Evolutionary conservation across 352 stramenopile genomes (phyloP).

Genomic region (Plasmopara muralis): DNA sequence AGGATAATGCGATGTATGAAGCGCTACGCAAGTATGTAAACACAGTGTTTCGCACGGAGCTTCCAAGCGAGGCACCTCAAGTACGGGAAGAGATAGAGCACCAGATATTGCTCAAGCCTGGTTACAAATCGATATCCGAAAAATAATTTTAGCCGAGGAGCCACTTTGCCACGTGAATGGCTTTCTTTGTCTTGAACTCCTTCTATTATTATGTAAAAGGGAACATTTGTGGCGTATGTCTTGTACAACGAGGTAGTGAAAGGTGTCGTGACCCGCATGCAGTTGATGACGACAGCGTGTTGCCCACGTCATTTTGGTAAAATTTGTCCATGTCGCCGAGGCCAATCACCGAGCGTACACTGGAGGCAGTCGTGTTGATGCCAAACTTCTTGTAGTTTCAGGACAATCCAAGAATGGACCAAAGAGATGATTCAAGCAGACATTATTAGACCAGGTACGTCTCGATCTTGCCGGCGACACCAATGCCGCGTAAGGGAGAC

Average conservation of each 20-base stretch:
- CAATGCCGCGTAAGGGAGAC: too few species aligned
- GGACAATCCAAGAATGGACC: conserved; percentile 6
- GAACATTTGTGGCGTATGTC: background rate
- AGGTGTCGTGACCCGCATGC: too few species aligned
- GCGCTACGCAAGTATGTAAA: background rate
- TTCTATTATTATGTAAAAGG: too few species aligned
- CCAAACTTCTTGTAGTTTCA: too few species aligned
- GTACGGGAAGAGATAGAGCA: conserved; percentile 1
- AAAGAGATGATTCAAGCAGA: conserved; percentile 14
- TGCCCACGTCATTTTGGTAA: conserved; percentile 40
- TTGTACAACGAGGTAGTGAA: too few species aligned
- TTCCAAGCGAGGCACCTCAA: background rate
- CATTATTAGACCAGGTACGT: conserved; percentile 6
- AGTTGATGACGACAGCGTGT: conserved; percentile 20
- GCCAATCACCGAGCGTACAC: conserved; percentile 58
- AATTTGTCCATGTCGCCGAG: conserved; percentile 78
- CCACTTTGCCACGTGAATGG: too few species aligned
- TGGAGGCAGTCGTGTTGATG: conserved; percentile 65
- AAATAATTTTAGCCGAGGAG: too few species aligned
- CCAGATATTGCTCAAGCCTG: background rate
- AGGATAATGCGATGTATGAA: background rate
- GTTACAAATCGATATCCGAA: background rate
- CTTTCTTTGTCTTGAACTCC: too few species aligned
- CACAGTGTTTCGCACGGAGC: background rate
- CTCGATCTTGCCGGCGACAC: background rate